Base-by-base conservation (phyloP, 108 stramenopile species). In the Pseudonitzschia multiseries region DNA sequence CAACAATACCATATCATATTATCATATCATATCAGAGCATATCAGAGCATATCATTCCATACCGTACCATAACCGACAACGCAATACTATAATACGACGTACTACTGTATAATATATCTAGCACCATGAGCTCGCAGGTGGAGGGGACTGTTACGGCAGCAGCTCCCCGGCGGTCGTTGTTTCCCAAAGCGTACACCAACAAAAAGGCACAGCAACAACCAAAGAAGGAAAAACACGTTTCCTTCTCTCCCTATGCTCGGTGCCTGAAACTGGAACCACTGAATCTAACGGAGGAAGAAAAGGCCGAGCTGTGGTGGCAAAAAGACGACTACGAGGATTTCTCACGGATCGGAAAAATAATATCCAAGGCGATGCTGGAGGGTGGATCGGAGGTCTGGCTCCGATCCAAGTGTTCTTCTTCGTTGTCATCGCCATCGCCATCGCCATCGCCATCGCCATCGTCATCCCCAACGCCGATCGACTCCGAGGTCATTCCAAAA, bases 321-420 rank as follows among this genome's bases (percentile, higher is more conserved):
- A 87, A 84, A 70, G 54, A 26, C 13, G 91, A 93, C 76, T 93
- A 90, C 57, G 91, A 93, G 21, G 84, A 85, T 36, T 93, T 93
- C 69, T 81, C 88, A 67, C 89, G 82, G 74, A 80, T 87, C 24
- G 86, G 87, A 10, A 67, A 87, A 1, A 88, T 89, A 40, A 82
- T 93, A 33, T 83, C 89, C 32, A 83, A 83, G 65, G 87, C 91
- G 51, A 93, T 93, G 86, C 69, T 87, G 54, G 79, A 88, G 63
- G 89, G 89, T 26, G 89, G 89, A 46, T 81, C 80, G 50, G 86
- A 93, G 70, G 76, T 89, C 27, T 93, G 91, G 91, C 65, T 93
- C 22, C 59, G 68, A 20, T 83, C 79, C 43, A 83, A 79, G 43
- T 72, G 80, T 41, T 79, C 86, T 1, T 17, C 52, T 18, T 52